These are phyloP conservation scores for Stereum hirsutum DNA, from an alignment of 1,284 basidiomycete genomes.

Conservation along the genomic window DNA sequence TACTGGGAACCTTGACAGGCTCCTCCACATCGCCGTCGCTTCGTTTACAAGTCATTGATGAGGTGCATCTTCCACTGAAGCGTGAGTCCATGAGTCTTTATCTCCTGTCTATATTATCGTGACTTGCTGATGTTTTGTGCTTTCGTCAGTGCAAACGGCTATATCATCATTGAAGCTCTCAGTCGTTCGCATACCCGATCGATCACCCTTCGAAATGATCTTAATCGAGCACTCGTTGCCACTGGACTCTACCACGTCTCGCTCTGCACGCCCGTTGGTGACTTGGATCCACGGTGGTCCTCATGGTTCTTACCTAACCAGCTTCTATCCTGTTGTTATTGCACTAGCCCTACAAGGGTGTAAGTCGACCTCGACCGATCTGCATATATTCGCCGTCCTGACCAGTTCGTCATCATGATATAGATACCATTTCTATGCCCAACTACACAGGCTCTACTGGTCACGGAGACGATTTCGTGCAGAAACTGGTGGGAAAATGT, in stretches of 20 bases:
- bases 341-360: slow-evolving; percentile 55
- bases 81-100: slow-evolving; percentile 22
- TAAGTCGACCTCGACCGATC: slow-evolving; percentile 20
- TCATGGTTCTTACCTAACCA: slow-evolving; percentile 39
- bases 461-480: slow-evolving; percentile 34
- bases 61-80: slow-evolving; percentile 26
- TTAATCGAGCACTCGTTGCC: slow-evolving; percentile 23
- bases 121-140: no score
- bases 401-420: neutral
- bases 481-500: slow-evolving; percentile 42
- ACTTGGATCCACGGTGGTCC: slow-evolving; percentile 65
- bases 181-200: slow-evolving; percentile 37
- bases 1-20: slow-evolving; percentile 31
- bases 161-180: slow-evolving; percentile 29
- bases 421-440: slow-evolving; percentile 50
- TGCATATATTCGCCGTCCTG: neutral
- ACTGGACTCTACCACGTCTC: no score
- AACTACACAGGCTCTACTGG: slow-evolving; percentile 71
- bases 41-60: slow-evolving; percentile 33
- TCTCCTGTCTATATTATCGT: neutral
- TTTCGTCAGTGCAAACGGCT: slow-evolving; percentile 28
- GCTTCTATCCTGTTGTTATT: slow-evolving; percentile 32
- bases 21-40: slow-evolving; percentile 18
- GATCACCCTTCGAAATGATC: slow-evolving; percentile 43
- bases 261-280: slow-evolving; percentile 20